Evolutionary conservation across 208 protist genomes (phyloP), one percentile per base, ranked within the genome.

Genomic region (Trypanosoma melophagium): DNA sequence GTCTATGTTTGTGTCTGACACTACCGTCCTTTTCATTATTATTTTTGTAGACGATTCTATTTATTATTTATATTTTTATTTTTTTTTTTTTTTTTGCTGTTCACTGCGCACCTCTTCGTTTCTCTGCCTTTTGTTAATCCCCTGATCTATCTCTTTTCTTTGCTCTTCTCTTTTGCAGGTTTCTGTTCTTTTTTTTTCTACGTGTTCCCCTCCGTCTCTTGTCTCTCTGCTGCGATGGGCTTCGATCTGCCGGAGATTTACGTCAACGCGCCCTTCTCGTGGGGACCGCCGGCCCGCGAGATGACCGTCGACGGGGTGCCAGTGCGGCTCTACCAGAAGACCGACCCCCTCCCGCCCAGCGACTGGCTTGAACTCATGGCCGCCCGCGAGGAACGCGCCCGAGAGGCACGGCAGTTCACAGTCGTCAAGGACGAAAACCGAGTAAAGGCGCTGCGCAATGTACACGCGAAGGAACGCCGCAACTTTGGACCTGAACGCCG

Each of bases 251-350:
- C 90, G 8, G 71, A 91, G 58, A 62, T 90, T 66, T 83, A 89
- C 75, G 74, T 92, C 40, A 89, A 84, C 63, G 71, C 79, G 41
- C 76, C 75, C 52, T 90, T 88, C 62, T 69, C 81, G 38, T 96
- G 90, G 90, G 90, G 90, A 13, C 90, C 90, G 10, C 90, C 90
- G 44, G 77, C 60, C 67, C 80, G 70, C 50, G 86, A 94, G 81
- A 83, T 92, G 56, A 71, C 78, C 49, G 50, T 92, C 49, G 87
- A 88, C 38, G 82, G 79, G 7, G 60, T 78, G 53, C 53, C 72
- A 10, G 84, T 93, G 44, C 56, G 78, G 58, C 76, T 92, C 10
- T 93, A 89, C 74, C 81, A 82, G 44, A 94, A 94, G 74, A 60
- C 38, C 1, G 83, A 90, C 55, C 35, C 68, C 14, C 66, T 93